Percentiles rank a stretch among this genome's conserved stretches.
phyloP scores from a whole-genome alignment of 2,329 filamentous ascomycete genomes.

The Capronia coronata region DNA sequence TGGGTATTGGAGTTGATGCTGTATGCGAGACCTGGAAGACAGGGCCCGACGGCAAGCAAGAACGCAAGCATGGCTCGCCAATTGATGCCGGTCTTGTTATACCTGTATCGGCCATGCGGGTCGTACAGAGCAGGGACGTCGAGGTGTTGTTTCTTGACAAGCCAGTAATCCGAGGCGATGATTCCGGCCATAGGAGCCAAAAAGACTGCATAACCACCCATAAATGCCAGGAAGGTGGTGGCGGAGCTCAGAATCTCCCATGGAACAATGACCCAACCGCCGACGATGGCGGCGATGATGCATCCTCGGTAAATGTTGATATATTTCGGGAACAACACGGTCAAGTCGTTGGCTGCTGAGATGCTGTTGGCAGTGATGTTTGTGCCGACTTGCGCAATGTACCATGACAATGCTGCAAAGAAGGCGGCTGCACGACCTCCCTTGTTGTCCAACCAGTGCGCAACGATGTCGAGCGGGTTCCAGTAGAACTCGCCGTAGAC shows the following conservation, averaged over 20 bases:
- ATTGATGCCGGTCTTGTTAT: constrained; percentile 52
- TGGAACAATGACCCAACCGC: constrained; percentile 40
- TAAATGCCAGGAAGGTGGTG: constrained; percentile 37
- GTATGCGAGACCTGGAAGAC: constrained; percentile 51
- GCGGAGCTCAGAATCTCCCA: constrained; percentile 44
- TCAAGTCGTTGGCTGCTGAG: constrained; percentile 50
- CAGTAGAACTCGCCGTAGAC: constrained; percentile 36
- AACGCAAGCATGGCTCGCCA: constrained; percentile 34
- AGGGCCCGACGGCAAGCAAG: constrained; percentile 16
- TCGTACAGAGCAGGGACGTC: constrained; percentile 26
- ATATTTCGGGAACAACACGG: constrained; percentile 47
- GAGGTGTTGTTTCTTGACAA: constrained; percentile 23
- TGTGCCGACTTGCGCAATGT: constrained; percentile 50
- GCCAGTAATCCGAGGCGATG: constrained; percentile 28
- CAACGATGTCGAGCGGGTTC: constrained; percentile 40
- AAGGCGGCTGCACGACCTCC: constrained; percentile 39
- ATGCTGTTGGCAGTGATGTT: constrained; percentile 51
- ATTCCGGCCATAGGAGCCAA: constrained; percentile 29
- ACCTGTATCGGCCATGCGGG: constrained; percentile 22
- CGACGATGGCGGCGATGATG: constrained; percentile 35
- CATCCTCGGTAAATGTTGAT: constrained; percentile 48
- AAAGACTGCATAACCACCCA: constrained; percentile 33
- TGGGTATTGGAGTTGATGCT: constrained; percentile 40
- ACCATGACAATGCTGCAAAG: constrained; percentile 50
- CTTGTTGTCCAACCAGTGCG: constrained; percentile 30